phyloP scores from a whole-genome alignment of 192 early-diverging fungal species.

The Coemansia sp. region DNA sequence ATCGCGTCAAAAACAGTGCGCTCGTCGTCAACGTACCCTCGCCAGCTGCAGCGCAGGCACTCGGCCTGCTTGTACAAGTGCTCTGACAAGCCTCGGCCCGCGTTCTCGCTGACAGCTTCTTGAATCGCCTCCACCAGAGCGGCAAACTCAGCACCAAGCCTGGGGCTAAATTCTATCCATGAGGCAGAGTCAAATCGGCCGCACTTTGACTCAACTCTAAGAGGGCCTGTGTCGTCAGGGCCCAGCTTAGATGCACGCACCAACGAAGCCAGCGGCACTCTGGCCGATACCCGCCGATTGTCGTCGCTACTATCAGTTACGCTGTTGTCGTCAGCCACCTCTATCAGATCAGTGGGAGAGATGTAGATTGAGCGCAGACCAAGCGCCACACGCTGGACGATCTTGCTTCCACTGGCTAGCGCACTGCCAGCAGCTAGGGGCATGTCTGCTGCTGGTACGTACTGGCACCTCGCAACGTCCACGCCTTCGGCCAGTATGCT shows the following conservation, averaged over 20 bases:
- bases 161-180: slow-evolving; percentile 25
- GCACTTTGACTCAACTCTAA: slow-evolving; percentile 26
- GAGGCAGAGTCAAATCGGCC: slow-evolving; percentile 27
- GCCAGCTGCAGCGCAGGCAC: slow-evolving; percentile 52
- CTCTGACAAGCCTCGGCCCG: slow-evolving; percentile 10
- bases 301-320: too few relatives aligned
- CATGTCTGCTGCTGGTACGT: slow-evolving; percentile 6
- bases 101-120: slow-evolving; percentile 10
- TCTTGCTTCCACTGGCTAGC: slow-evolving; percentile 8
- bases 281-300: not conserved
- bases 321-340: not conserved
- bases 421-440: not conserved
- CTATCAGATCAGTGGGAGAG: slow-evolving; percentile 16
- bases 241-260: slow-evolving; percentile 10
- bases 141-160: not conserved
- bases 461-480: slow-evolving; percentile 7
- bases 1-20: slow-evolving; percentile 20
- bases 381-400: slow-evolving; percentile 8
- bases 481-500: not conserved
- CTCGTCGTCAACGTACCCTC: slow-evolving; percentile 38
- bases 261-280: slow-evolving; percentile 10
- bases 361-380: slow-evolving; percentile 13
- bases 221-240: not conserved
- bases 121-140: not conserved
- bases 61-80: slow-evolving; percentile 46